A percentile compares a stretch with the other conserved stretches of the same genome.
phyloP scores from a whole-genome alignment of 768 basidiomycete genomes.

The Trametes cingulata region DNA sequence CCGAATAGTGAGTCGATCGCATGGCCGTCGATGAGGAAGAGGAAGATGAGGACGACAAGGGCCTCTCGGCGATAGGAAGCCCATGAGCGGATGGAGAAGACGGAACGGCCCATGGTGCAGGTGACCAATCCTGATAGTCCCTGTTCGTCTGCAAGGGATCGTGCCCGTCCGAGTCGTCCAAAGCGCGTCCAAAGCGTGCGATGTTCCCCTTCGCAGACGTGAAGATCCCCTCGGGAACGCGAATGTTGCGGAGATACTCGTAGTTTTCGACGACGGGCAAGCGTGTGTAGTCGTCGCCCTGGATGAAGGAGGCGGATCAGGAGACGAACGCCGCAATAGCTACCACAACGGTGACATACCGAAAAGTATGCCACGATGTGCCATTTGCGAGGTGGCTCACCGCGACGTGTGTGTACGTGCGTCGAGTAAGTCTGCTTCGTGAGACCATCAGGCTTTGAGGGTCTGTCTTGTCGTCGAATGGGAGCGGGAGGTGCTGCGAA shows the following conservation, averaged over 20 bases:
- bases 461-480: slow-evolving; percentile 72
- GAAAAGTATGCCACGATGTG: slow-evolving; percentile 84
- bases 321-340: background rate
- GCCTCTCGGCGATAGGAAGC: slow-evolving; percentile 8
- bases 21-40: slow-evolving; percentile 17
- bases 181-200: slow-evolving; percentile 28
- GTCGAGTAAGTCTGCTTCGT: slow-evolving; percentile 88
- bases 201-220: slow-evolving; percentile 58
- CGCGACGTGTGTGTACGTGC: slow-evolving; percentile 63
- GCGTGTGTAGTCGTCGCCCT: slow-evolving; percentile 69
- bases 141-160: slow-evolving; percentile 24
- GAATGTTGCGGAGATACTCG: slow-evolving; percentile 67
- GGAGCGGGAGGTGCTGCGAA: slow-evolving; percentile 57
- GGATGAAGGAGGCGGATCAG: slow-evolving; percentile 4
- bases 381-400: slow-evolving; percentile 67
- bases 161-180: slow-evolving; percentile 30
- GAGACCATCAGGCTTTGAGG: slow-evolving; percentile 76
- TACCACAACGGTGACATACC: slow-evolving; percentile 37
- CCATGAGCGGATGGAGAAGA: slow-evolving; percentile 13
- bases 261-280: slow-evolving; percentile 77
- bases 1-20: slow-evolving; percentile 11
- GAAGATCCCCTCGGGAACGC: slow-evolving; percentile 72
- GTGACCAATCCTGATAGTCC: slow-evolving; percentile 26
- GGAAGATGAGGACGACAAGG: slow-evolving; percentile 23
- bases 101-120: slow-evolving; percentile 24